phyloP scores from a whole-genome alignment of 345 rosid species.

The Mercurialis annua region DNA sequence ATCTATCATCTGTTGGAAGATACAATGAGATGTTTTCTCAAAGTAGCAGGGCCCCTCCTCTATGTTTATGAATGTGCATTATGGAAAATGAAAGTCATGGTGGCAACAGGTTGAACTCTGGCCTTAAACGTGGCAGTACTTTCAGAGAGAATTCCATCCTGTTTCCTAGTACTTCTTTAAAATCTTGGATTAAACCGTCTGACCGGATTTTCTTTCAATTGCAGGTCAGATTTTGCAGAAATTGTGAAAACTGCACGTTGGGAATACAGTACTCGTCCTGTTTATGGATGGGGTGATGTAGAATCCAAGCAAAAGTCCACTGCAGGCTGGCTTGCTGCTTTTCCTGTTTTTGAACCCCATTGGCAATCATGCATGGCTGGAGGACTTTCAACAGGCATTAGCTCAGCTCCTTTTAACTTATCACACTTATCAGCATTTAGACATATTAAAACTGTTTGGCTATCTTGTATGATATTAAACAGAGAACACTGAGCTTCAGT shows the following conservation, averaged over 20 bases:
- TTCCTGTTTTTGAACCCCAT: conserved; percentile 97
- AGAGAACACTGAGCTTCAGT: neutral
- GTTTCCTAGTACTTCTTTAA: neutral
- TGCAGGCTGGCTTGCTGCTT: conserved; percentile 97
- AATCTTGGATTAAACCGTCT: neutral
- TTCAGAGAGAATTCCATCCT: neutral
- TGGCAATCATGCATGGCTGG: conserved; percentile 99
- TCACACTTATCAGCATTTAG: conserved; percentile 9
- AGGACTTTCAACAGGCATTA: conserved; percentile 89
- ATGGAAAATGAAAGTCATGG: neutral
- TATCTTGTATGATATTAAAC: neutral
- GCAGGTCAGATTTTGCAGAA: conserved; percentile 62
- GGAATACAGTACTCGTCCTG: conserved; percentile 91
- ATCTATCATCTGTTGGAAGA: neutral
- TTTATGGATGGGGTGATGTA: conserved; percentile 94
- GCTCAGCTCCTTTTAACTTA: conserved; percentile 22
- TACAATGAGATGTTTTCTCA: conserved; percentile 2
- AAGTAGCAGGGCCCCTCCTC: neutral
- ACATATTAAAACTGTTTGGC: neutral
- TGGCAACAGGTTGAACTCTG: neutral
- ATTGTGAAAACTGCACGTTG: conserved; percentile 82
- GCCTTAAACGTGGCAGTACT: neutral
- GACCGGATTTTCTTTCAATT: conserved; percentile 24
- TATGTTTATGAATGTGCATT: neutral
- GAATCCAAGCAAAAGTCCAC: conserved; percentile 77